Conservation (phyloP, 2,329 filamentous ascomycete species). For the Colletotrichum chrysophilum region DNA sequence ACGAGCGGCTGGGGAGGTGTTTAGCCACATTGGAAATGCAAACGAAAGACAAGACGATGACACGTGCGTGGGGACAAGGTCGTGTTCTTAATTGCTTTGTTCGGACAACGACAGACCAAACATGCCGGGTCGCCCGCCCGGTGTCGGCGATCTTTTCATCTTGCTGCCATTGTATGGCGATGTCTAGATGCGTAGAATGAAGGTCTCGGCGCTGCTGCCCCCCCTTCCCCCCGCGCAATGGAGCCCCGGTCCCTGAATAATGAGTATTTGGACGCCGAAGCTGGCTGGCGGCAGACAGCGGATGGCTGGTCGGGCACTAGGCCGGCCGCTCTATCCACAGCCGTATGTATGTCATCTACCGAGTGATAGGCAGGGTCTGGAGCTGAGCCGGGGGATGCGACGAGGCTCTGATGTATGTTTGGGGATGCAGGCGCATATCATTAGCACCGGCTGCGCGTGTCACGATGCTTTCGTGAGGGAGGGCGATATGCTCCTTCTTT, state of each 20-base stretch:
- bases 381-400: neutral
- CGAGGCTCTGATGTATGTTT: neutral
- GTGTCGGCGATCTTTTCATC: slow-evolving; percentile 29
- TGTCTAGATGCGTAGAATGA: neutral
- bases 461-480: neutral
- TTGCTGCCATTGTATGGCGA: slow-evolving; percentile 10
- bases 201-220: neutral
- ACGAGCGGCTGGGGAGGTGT: neutral
- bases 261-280: neutral
- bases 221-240: neutral
- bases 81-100: slow-evolving; percentile 28
- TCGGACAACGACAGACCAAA: slow-evolving; percentile 45
- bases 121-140: slow-evolving; percentile 25
- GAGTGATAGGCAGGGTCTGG: neutral
- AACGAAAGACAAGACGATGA: neutral
- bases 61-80: neutral
- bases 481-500: neutral
- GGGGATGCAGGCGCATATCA: neutral
- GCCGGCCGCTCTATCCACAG: neutral
- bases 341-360: slow-evolving; percentile 21
- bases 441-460: neutral
- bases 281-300: neutral
- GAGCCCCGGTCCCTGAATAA: slow-evolving; percentile 5
- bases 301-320: neutral
- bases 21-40: neutral